phyloP scores from a whole-genome alignment of 2,329 filamentous ascomycete species.

The Trichophyton mentagrophytes region DNA sequence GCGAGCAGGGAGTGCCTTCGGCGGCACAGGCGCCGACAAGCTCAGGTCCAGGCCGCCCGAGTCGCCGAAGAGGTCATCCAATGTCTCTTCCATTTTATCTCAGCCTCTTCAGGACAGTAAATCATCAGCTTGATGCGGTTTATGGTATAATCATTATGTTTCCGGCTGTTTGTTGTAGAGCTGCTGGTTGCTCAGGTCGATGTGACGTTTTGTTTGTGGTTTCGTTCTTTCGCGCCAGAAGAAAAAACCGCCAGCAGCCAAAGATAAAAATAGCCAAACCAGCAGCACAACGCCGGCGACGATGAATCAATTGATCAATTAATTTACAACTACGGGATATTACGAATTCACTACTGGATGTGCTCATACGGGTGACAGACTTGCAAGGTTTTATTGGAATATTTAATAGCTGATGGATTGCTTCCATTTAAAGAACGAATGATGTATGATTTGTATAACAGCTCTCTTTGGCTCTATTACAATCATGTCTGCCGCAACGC shows the following conservation, averaged over 20 bases:
- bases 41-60: conserved; percentile 44
- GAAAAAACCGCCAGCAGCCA: too few species aligned
- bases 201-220: neutral
- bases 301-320: too few species aligned
- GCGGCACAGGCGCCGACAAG: conserved; percentile 42
- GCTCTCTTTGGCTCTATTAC: neutral
- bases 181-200: neutral
- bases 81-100: conserved; percentile 40
- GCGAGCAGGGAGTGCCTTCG: conserved; percentile 57
- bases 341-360: too few species aligned
- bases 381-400: neutral
- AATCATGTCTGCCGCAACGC: neutral
- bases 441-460: neutral
- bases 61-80: conserved; percentile 66
- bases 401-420: neutral
- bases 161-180: neutral
- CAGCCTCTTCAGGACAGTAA: too few species aligned
- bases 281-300: too few species aligned
- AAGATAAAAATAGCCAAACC: too few species aligned
- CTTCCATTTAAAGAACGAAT: neutral
- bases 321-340: too few species aligned
- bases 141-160: neutral
- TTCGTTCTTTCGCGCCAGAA: neutral
- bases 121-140: neutral
- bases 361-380: neutral